phyloP scores from a whole-genome alignment of 768 basidiomycete genomes.

The Lentinula aciculospora region DNA sequence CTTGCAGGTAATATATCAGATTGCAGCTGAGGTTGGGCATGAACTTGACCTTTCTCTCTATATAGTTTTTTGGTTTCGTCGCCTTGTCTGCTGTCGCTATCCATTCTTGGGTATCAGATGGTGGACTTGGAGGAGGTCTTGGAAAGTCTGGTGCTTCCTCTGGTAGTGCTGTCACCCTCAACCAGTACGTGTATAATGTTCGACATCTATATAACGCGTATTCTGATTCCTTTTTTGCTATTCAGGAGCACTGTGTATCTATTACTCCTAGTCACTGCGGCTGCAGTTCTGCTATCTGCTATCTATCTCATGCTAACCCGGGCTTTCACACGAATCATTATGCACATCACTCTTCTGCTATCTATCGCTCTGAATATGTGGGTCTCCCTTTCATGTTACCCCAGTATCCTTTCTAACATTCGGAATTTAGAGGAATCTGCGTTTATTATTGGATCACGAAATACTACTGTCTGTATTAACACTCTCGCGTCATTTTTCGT shows the following conservation, averaged over 20 bases:
- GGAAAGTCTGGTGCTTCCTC: constrained; percentile 38
- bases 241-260: constrained; percentile 66
- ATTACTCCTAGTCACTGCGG: constrained; percentile 67
- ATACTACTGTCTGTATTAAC: constrained; percentile 53
- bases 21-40: background rate
- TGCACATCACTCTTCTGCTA: constrained; percentile 69
- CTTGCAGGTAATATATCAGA: constrained; percentile 41
- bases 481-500: constrained; percentile 1
- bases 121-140: constrained; percentile 70
- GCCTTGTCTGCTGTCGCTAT: constrained; percentile 64
- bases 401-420: background rate
- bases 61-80: constrained; percentile 61
- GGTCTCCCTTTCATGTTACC: constrained; percentile 17
- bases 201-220: background rate
- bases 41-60: too few relatives aligned
- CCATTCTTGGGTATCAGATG: constrained; percentile 52
- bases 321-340: constrained; percentile 65
- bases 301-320: constrained; percentile 68
- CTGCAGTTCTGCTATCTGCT: constrained; percentile 59
- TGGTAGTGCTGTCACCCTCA: constrained; percentile 58
- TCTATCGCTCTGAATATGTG: constrained; percentile 62
- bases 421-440: constrained; percentile 53
- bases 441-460: constrained; percentile 70
- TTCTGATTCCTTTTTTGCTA: background rate
- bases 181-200: constrained; percentile 39